phyloP scores from a whole-genome alignment of 345 rosid genomes.

The Draba incana region DNA sequence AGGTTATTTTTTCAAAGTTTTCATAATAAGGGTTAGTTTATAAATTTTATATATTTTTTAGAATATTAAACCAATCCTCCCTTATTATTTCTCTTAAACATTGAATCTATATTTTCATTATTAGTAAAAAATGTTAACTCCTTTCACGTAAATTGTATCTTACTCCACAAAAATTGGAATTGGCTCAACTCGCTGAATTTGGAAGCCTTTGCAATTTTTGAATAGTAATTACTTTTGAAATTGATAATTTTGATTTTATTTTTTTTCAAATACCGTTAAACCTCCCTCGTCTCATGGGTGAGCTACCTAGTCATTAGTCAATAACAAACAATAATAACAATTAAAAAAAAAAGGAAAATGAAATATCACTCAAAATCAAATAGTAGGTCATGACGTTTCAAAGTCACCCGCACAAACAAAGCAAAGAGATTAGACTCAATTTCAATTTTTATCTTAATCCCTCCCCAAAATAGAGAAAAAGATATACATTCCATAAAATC shows the following conservation, averaged over 20 bases:
- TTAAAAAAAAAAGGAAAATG: slow-evolving; percentile 3
- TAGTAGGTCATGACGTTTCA: slow-evolving; percentile 34
- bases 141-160: neutral
- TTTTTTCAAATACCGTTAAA: neutral
- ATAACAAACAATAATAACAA: neutral
- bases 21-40: too few species aligned
- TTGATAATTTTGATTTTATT: neutral
- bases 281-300: neutral
- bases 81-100: too few species aligned
- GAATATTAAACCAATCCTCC: too few species aligned
- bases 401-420: slow-evolving; percentile 30
- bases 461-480: slow-evolving; percentile 33
- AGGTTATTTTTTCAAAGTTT: too few species aligned
- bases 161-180: neutral
- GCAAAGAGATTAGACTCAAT: slow-evolving; percentile 27
- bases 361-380: slow-evolving; percentile 16
- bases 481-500: neutral
- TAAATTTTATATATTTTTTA: too few species aligned
- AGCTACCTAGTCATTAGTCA: slow-evolving; percentile 9
- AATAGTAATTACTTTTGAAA: neutral
- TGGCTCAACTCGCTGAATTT: too few species aligned
- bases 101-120: neutral
- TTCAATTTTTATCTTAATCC: slow-evolving; percentile 18
- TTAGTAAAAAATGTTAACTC: neutral
- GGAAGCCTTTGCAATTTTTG: too few species aligned